Evolutionary conservation across 352 stramenopile species (phyloP), one percentile per base, ranked within the genome.

Genomic region (Phytophthora tubulina): DNA sequence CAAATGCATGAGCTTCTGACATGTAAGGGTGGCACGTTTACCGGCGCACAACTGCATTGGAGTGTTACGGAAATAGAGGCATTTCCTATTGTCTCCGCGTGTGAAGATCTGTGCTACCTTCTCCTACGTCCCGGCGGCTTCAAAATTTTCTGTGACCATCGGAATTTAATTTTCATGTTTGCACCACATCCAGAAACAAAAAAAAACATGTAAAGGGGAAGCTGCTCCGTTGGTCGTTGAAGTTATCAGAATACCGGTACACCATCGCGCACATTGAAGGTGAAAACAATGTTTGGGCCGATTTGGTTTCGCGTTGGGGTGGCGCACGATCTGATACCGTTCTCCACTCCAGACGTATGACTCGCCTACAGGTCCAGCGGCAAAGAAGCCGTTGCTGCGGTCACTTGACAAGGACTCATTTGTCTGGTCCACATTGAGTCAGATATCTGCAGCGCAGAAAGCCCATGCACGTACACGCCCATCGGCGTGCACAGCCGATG

Each of bases 351-450:
- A 50, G 30, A 10, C 5, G 44, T 6, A 30, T 53, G 21, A 63
- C 55, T 4, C 55, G 21, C 35, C 49, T 48, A 33, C 57, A 39
- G n/a, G 17, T 6, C 6, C 5, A 27, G 8, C 4, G 8, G 14
- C 32, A 35, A 3, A 41, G 41, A 36, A 45, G 3, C 30, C 33
- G 15, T 3, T 65, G 7, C 33, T 66, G 31, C 30, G 48, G 9
- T 36, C 46, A 14, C 58, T 67, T 17, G 49, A 67, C 59, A 49
- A 60, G 39, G 49, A 67, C n/a, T 17, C 36, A n/a, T 10, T 67
- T 67, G 32, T 30, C 3, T 67, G 59, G 46, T 39, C 48, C 6
- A 59, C 59, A 0, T 33, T 67, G 3, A 65, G 7, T 35, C 38
- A 59, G 44, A 52, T 67, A 6, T 36, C 59, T 3, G 14, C 14